Evolutionary conservation across 768 basidiomycete species (phyloP), one percentile per base, ranked within the genome.

Genomic region (Russula lepida): DNA sequence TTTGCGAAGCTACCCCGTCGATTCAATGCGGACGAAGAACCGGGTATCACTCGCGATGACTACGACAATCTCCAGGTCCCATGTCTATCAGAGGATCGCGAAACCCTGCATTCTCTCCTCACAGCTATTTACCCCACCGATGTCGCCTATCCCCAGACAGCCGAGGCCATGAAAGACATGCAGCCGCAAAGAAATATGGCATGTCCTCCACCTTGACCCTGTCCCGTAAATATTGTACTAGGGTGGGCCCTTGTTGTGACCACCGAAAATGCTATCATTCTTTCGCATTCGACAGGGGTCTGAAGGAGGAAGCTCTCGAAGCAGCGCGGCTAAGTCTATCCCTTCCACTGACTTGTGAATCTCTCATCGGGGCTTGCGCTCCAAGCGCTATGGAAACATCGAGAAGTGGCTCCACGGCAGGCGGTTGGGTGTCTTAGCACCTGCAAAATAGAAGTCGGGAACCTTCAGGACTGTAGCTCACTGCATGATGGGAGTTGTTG

Each of bases 21-120:
- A n/a, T n/a, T 5, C n/a, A n/a, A 44, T 6, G 21, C 28, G 15
- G 33, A 39, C 21, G 23, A 30, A 6, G 37, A 41, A n/a, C n/a
- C 25, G 8, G 30, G 48, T 21, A 61, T 61, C 33, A 52, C 6
- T 2, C 33, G 33, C 23, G 60, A 50, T 21, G 23, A 0, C 11
- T 46, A 23, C 17, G 33, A 23, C 11, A 15, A 49, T 23, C 44
- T 62, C 23, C 61, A 43, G 15, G 44, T 53, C 28, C 25, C 54
- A 6, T 49, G 58, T 28, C 43, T 60, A 15, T 9, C 51, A 19
- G 51, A 60, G 32, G 50, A 62, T 19, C 28, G 44, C 27, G 56
- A 62, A n/a, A 62, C 61, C 17, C 1, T 62, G 19, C 60, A 62
- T n/a, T 33, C 56, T 47, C 43, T 60, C 17, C 57, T 62, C 21